Conservation (phyloP, 1,284 basidiomycete genomes). For the Cerrena zonata region DNA sequence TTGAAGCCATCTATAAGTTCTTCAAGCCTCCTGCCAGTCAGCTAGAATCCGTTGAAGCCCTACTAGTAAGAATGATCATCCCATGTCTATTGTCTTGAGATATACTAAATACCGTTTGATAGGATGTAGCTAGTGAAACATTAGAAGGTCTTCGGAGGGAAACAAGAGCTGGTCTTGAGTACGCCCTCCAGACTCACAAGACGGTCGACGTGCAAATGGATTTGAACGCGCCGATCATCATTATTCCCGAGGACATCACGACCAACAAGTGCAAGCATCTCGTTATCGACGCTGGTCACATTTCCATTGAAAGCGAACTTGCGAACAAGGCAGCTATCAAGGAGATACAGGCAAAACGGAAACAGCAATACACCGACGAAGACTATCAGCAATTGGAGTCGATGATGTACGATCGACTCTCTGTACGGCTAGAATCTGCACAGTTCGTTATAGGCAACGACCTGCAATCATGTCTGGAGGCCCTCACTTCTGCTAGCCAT, state of each 20-base stretch:
- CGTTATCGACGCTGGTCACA: slow-evolving; percentile 95
- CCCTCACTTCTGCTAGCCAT: slow-evolving; percentile 54
- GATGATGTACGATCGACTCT: slow-evolving; percentile 94
- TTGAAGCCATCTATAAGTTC: slow-evolving; percentile 89
- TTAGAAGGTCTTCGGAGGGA: slow-evolving; percentile 93
- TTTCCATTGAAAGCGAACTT: slow-evolving; percentile 86
- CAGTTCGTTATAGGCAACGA: slow-evolving; percentile 89
- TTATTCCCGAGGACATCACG: slow-evolving; percentile 89
- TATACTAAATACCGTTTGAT: neutral
- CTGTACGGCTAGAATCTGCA: slow-evolving; percentile 80
- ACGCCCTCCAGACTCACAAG: slow-evolving; percentile 88
- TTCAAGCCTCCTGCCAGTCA: slow-evolving; percentile 94
- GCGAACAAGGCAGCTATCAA: slow-evolving; percentile 81
- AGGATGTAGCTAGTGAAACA: slow-evolving; percentile 91
- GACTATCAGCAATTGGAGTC: slow-evolving; percentile 87
- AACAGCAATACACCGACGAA: slow-evolving; percentile 81
- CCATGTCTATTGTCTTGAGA: slow-evolving; percentile 5
- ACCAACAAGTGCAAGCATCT: slow-evolving; percentile 78
- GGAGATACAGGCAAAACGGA: slow-evolving; percentile 80
- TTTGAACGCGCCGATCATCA: slow-evolving; percentile 95
- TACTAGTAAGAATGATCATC: slow-evolving; percentile 51
- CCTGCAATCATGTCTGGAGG: slow-evolving; percentile 75
- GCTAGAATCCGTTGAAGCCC: slow-evolving; percentile 88
- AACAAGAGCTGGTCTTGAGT: slow-evolving; percentile 91
- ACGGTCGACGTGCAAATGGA: slow-evolving; percentile 95